These are phyloP conservation scores for Acacia pycnantha DNA, from an alignment of 331 rosid species.

Conservation along the genomic window DNA sequence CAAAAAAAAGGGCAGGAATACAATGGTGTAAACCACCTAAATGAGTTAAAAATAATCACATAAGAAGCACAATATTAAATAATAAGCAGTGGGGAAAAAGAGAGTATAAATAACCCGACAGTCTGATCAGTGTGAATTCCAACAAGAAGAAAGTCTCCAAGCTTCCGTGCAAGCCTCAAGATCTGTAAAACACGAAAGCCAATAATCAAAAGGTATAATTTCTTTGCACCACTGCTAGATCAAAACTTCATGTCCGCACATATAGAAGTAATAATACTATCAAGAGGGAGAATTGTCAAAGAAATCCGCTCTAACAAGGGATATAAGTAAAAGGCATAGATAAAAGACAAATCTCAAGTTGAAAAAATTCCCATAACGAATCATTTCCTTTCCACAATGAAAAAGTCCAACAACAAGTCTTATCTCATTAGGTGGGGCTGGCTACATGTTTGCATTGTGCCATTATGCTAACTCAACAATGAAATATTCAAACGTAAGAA, in stretches of 20 bases:
- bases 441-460: too few species aligned
- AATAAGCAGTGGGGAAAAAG: slow-evolving; percentile 5
- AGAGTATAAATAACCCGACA: slow-evolving; percentile 62
- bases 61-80: background rate
- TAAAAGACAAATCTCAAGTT: background rate
- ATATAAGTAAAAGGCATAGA: background rate
- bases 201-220: background rate
- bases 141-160: slow-evolving; percentile 94
- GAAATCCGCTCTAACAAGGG: background rate
- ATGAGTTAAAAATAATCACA: background rate
- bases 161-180: slow-evolving; percentile 80
- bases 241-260: background rate
- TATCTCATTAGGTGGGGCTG: too few species aligned
- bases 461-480: background rate
- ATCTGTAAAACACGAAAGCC: slow-evolving; percentile 51
- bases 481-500: background rate
- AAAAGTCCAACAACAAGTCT: background rate
- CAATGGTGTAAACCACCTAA: background rate
- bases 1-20: background rate
- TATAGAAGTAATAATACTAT: background rate
- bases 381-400: background rate
- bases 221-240: background rate
- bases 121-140: slow-evolving; percentile 88
- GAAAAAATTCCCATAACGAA: background rate
- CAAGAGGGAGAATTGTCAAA: background rate